These are phyloP conservation scores for Termitomyces sp. DNA, from an alignment of 768 basidiomycete genomes.

Conservation along the genomic window DNA sequence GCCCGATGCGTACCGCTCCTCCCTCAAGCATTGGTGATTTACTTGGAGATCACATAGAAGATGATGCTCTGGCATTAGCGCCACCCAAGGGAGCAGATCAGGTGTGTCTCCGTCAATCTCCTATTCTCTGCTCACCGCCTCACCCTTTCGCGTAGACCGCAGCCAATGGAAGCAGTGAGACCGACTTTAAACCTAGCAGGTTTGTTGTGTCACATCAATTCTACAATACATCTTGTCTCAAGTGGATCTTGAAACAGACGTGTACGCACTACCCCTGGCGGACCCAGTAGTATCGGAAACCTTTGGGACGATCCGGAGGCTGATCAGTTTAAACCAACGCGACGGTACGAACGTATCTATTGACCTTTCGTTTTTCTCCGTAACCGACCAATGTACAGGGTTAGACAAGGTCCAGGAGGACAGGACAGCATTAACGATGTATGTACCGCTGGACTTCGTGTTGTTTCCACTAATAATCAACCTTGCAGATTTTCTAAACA, in stretches of 20 bases:
- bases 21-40: conserved; percentile 48
- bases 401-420: conserved; percentile 65
- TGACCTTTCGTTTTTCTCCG: background rate
- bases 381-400: conserved; percentile 31
- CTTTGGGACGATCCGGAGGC: conserved; percentile 43
- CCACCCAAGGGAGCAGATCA: conserved; percentile 30
- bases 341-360: conserved; percentile 36
- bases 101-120: background rate
- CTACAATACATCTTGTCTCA: background rate
- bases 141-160: background rate
- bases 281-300: conserved; percentile 34
- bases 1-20: conserved; percentile 52
- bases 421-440: conserved; percentile 50
- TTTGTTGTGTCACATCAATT: conserved; percentile 14
- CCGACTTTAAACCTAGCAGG: conserved; percentile 43
- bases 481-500: conserved; percentile 18
- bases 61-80: conserved; percentile 55
- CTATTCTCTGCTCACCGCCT: background rate
- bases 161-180: conserved; percentile 24
- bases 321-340: conserved; percentile 61
- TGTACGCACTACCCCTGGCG: conserved; percentile 40
- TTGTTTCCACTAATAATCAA: conserved; percentile 5
- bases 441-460: conserved; percentile 5
- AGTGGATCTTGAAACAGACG: conserved; percentile 22
- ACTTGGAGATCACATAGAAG: conserved; percentile 41